Conservation (phyloP, 148 eudicot species). For the Vaccinium myrtillus region DNA sequence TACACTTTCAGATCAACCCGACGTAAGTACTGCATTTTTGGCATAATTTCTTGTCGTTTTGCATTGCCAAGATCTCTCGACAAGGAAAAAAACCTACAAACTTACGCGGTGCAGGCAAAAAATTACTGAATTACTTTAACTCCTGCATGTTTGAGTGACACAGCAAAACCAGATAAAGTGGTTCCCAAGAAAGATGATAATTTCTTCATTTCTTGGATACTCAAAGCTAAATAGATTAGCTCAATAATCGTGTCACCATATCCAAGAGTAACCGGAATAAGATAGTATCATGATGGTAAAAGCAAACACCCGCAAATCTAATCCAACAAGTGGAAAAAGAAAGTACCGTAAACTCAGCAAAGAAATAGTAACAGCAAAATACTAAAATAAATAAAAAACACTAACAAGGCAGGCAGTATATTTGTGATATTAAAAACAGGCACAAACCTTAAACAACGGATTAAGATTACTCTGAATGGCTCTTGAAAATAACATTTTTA, state of each 20-base stretch:
- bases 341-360: neutral
- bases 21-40: neutral
- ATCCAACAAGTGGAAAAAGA: neutral
- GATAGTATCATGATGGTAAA: neutral
- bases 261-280: neutral
- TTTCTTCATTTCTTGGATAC: neutral
- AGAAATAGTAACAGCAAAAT: neutral
- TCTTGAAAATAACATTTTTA: constrained; percentile 63
- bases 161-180: neutral
- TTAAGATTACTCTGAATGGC: constrained; percentile 78
- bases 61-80: neutral
- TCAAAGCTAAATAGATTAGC: neutral
- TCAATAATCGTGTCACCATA: neutral
- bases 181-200: neutral
- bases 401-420: neutral
- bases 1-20: neutral
- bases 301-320: neutral
- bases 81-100: no score
- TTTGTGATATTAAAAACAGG: neutral
- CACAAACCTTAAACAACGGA: constrained; percentile 80
- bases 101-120: neutral
- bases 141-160: neutral
- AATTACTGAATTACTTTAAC: neutral
- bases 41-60: neutral
- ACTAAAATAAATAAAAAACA: neutral